Evolutionary conservation across 1,139 yeast species (phyloP).

Genomic region (Hyphopichia wangnamkhiaoensis): DNA sequence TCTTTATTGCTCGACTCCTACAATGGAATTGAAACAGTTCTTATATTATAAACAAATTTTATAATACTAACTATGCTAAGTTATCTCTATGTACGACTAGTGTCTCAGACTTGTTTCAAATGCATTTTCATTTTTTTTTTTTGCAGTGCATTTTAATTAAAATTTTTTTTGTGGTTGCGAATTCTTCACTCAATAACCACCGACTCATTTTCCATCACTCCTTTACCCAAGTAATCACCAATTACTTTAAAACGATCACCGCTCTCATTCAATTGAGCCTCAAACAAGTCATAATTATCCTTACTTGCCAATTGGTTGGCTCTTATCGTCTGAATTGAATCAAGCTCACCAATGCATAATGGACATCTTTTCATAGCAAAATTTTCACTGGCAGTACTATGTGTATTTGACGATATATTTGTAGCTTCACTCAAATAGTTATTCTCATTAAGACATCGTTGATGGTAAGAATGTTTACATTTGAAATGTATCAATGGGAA

Average conservation of each 20-base stretch:
- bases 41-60: background rate
- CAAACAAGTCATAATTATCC: conserved; percentile 64
- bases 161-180: background rate
- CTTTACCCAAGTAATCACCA: conserved; percentile 82
- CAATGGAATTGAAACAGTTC: background rate
- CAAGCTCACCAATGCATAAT: conserved; percentile 66
- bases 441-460: conserved; percentile 66
- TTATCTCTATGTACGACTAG: conserved; percentile 1
- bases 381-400: conserved; percentile 5
- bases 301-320: conserved; percentile 62
- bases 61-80: no score
- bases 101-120: conserved; percentile 17
- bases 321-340: conserved; percentile 60
- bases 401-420: conserved; percentile 7
- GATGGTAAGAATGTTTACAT: conserved; percentile 87
- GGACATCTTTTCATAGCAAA: conserved; percentile 56
- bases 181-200: conserved; percentile 12
- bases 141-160: conserved; percentile 7
- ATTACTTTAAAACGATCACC: conserved; percentile 73
- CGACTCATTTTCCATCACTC: conserved; percentile 65
- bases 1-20: conserved; percentile 8
- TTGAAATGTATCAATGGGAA: conserved; percentile 82
- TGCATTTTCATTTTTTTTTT: background rate
- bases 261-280: conserved; percentile 56
- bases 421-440: conserved; percentile 22